phyloP scores from a whole-genome alignment of 1,284 basidiomycete genomes.

The Trametes pubescens region DNA sequence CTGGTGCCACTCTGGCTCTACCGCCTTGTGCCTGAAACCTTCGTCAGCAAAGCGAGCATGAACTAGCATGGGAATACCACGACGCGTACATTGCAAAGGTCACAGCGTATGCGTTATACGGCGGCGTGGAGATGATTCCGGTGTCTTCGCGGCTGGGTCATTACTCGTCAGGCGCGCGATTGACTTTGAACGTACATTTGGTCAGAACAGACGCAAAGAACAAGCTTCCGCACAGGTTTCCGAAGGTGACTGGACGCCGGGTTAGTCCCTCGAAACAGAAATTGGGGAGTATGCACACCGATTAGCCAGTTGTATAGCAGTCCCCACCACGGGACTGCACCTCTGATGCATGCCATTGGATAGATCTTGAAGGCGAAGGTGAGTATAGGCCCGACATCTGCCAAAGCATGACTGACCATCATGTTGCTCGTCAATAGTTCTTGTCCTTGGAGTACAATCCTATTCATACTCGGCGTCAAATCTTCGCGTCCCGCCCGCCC shows the following conservation, averaged over 20 bases:
- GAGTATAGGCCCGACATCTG: background rate
- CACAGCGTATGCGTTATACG: slow-evolving; percentile 62
- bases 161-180: background rate
- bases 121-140: slow-evolving; percentile 64
- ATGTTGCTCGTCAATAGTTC: slow-evolving; percentile 80
- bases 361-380: slow-evolving; percentile 54
- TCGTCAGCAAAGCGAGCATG: background rate
- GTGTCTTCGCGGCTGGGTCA: slow-evolving; percentile 43
- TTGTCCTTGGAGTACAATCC: slow-evolving; percentile 76
- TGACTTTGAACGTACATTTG: slow-evolving; percentile 55
- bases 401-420: slow-evolving; percentile 57
- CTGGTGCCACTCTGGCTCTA: slow-evolving; percentile 73
- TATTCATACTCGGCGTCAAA: slow-evolving; percentile 37
- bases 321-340: slow-evolving; percentile 73
- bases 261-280: background rate
- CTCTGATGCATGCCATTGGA: slow-evolving; percentile 70
- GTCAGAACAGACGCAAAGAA: slow-evolving; percentile 76
- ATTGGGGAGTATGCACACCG: slow-evolving; percentile 50
- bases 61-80: background rate
- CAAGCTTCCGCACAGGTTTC: slow-evolving; percentile 75
- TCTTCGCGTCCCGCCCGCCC: background rate
- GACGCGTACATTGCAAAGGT: slow-evolving; percentile 61
- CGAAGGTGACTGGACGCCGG: slow-evolving; percentile 62
- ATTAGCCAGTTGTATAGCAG: slow-evolving; percentile 72
- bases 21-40: slow-evolving; percentile 61